Percentiles rank a stretch among this genome's conserved stretches.
phyloP scores from a whole-genome alignment of 106 monocot species.

The Hemerocallis citrina region DNA sequence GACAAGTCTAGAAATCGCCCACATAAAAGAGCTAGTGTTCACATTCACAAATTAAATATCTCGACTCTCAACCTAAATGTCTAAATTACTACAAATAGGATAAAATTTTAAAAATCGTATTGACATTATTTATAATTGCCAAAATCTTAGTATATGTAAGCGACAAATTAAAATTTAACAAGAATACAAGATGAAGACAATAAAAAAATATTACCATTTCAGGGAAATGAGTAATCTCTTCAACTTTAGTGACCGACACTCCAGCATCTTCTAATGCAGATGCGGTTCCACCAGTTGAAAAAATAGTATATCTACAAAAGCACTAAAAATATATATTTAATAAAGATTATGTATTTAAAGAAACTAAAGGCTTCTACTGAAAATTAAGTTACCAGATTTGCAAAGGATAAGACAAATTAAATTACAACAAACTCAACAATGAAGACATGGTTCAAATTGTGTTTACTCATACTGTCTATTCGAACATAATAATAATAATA shows the following conservation, averaged over 20 bases:
- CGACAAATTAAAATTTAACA: not conserved
- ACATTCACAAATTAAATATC: not conserved
- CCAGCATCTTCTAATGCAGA: slow-evolving; percentile 54
- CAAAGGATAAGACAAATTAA: no score
- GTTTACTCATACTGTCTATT: no score
- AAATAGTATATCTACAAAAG: slow-evolving; percentile 56
- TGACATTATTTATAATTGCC: not conserved
- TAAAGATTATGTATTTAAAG: not conserved
- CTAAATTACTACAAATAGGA: no score
- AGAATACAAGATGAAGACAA: no score
- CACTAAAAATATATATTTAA: not conserved
- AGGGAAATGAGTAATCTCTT: slow-evolving; percentile 85
- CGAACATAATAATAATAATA: no score
- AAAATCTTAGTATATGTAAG: no score
- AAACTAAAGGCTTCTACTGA: not conserved
- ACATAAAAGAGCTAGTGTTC: not conserved
- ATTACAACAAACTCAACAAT: no score
- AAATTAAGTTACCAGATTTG: not conserved
- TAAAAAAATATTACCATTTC: slow-evolving; percentile 68
- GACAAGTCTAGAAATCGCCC: not conserved
- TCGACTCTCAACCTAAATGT: no score
- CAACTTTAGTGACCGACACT: slow-evolving; percentile 78
- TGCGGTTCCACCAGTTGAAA: slow-evolving; percentile 92
- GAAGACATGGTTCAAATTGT: no score
- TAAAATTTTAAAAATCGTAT: not conserved